phyloP scores from a whole-genome alignment of 495 filamentous ascomycete genomes.

The Neurospora tetraspora region DNA sequence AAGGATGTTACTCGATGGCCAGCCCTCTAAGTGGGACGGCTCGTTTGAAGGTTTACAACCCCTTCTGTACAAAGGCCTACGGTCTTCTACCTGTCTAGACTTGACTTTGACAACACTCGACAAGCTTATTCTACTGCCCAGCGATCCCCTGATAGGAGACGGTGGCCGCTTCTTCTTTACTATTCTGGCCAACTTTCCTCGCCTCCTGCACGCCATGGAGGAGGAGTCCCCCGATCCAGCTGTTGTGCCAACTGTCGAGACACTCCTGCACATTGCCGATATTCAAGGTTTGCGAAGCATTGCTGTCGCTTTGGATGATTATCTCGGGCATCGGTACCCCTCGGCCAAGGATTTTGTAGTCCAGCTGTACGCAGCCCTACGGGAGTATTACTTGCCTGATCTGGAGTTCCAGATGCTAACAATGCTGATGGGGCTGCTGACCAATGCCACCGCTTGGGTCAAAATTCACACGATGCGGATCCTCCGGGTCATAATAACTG shows the following conservation, averaged over 20 bases:
- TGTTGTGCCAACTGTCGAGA: conserved; percentile 51
- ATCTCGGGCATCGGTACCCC: conserved; percentile 59
- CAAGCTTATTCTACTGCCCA: conserved; percentile 67
- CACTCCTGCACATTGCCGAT: conserved; percentile 63
- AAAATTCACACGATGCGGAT: conserved; percentile 87
- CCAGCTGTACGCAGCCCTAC: conserved; percentile 65
- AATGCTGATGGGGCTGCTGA: conserved; percentile 85
- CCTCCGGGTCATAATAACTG: conserved; percentile 73
- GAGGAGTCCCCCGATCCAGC: conserved; percentile 42
- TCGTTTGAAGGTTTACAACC: conserved; percentile 78
- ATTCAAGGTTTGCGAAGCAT: conserved; percentile 50
- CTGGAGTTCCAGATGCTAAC: conserved; percentile 76
- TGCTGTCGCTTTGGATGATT: conserved; percentile 53
- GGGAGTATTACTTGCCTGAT: conserved; percentile 69
- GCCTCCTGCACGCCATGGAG: conserved; percentile 75
- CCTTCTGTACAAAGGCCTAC: conserved; percentile 80
- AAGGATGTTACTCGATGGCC: conserved; percentile 58
- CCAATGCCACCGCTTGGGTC: conserved; percentile 80
- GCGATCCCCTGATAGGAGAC: conserved; percentile 70
- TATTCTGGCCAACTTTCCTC: conserved; percentile 79
- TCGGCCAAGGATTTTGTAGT: conserved; percentile 65
- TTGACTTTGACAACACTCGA: conserved; percentile 69
- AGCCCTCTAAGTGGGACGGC: conserved; percentile 83
- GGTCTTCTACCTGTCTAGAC: conserved; percentile 73
- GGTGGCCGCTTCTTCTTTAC: conserved; percentile 74